Evolutionary conservation across 768 basidiomycete species (phyloP), one percentile per base, ranked within the genome.

Genomic region (Hysterangium stoloniferum): DNA sequence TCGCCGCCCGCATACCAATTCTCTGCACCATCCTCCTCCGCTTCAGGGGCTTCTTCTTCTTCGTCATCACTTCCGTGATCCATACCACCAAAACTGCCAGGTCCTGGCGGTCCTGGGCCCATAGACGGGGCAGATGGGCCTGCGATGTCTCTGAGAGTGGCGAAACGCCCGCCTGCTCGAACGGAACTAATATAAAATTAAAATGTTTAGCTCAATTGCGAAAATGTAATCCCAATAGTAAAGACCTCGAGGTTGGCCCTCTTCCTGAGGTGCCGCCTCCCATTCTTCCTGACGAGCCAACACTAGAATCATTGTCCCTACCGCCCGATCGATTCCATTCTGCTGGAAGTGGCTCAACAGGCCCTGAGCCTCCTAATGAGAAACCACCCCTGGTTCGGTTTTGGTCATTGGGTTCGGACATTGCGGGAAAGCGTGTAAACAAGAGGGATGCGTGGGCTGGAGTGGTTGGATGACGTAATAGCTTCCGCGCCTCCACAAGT

Each of bases 1-100:
- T 95, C 95, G 0, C 95, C 95, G n/a, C 95, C 95, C 3, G 95
- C 84, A 65, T 90, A 98, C 76, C 84, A 88, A 57, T 74, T 82
- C 58, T 88, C 79, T 1, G 72, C 69, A 15, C 75, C 74, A 31
- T 73, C 71, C 4, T 68, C 69, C 36, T 74, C 72, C 6, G 65
- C 68, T 6, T 70, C 71, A 32, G 75, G 74, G 3, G 71, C 71
- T 9, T 72, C 74, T 1, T 79, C 79, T 25, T 78, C 79, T 12
- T 76, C 74, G 43, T 73, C 74, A 48, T 71, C 72, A 5, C 68
- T 67, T 27, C 59, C 65, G 40, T 43, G 48, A 29, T 41, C 56
- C 57, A 27, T 31, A 25, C 33, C 43, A n/a, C 45, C 43, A 24
- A 41, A 19, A 2, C 50, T 38, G 27, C 40, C 51, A 15, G n/a